Evolutionary conservation across 2,329 filamentous ascomycete species (phyloP), one percentile per base, ranked within the genome.

Genomic region (Ophiostoma ips): DNA sequence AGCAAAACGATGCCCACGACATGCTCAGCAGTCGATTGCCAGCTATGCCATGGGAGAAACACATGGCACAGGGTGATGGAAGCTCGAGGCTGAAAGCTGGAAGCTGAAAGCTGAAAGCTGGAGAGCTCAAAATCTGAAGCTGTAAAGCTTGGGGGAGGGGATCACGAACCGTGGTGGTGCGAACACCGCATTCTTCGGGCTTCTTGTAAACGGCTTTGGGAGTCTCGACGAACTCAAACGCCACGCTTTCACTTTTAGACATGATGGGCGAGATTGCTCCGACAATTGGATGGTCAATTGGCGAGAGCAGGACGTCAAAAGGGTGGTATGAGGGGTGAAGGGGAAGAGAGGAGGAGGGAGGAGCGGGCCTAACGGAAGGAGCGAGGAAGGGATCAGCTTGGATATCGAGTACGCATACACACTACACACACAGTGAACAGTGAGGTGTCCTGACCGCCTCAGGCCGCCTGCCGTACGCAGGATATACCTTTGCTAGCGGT

Each of bases 141-240:
- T 46, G 10, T 10, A 13, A 10, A 45, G 21, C 38, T 28, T 13
- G 24, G 21, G 7, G 4, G 40, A 15, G n/a, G 7, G n/a, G 5
- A 7, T 10, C 15, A 52, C 72, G 60, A 63, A 77, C 74, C 58
- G 68, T 69, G 28, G 73, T 76, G 33, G 72, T 76, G 59, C 65
- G 68, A 41, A 77, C 75, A 62, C 75, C 75, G 59, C 72, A 77
- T 12, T 73, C 69, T 59, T 72, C 70, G 54, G 66, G 63, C 66
- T 71, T 68, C 48, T 70, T 66, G 51, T 67, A 64, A 44, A 68
- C 64, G 57, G 71, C 71, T 60, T 70, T 71, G 33, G 74, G 75
- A 60, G 74, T 77, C 58, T 75, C 67, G 61, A 76, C 74, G 64
- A 82, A 85, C 65, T 84, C 79, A 63, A 84, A 83, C 57, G 69